A percentile compares a stretch with the other conserved stretches of the same genome.
Conservation (phyloP, 1,139 yeast genomes). For the Diutina scorzettiae region DNA sequence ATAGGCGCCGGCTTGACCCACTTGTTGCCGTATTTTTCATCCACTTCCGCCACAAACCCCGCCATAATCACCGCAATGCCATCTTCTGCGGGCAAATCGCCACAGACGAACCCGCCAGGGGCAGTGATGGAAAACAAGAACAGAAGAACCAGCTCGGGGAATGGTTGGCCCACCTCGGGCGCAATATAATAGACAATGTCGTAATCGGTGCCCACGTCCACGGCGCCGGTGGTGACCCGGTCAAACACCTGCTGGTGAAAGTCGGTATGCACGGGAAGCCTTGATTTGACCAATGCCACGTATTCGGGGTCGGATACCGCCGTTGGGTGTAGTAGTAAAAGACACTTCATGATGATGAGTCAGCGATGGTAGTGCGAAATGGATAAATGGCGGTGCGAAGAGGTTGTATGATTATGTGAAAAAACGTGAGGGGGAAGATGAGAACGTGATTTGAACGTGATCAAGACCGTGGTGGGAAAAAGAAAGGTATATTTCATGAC, state of each 20-base stretch:
- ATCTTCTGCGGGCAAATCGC: slow-evolving; percentile 40
- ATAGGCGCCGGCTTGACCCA: slow-evolving; percentile 34
- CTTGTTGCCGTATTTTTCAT: slow-evolving; percentile 9
- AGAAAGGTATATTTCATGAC: too few species aligned
- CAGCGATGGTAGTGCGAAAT: neutral
- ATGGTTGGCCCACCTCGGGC: slow-evolving; percentile 32
- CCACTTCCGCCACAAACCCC: slow-evolving; percentile 42
- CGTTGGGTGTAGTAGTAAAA: slow-evolving; percentile 61
- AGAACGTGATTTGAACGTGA: too few species aligned
- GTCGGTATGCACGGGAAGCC: slow-evolving; percentile 10
- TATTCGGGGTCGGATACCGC: slow-evolving; percentile 48
- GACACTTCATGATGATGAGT: slow-evolving; percentile 13
- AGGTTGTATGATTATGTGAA: too few species aligned
- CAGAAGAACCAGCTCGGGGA: slow-evolving; percentile 34
- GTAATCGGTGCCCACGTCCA: slow-evolving; percentile 35
- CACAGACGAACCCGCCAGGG: slow-evolving; percentile 39
- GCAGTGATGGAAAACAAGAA: slow-evolving; percentile 29
- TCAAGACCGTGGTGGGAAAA: too few species aligned
- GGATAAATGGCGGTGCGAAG: neutral
- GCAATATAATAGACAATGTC: slow-evolving; percentile 45
- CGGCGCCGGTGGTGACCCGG: slow-evolving; percentile 48
- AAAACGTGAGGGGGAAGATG: too few species aligned
- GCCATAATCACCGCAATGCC: slow-evolving; percentile 48
- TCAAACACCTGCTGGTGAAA: slow-evolving; percentile 58
- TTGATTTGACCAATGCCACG: slow-evolving; percentile 28